phyloP scores from a whole-genome alignment of 2,329 filamentous ascomycete genomes.

The Zasmidium cellare region DNA sequence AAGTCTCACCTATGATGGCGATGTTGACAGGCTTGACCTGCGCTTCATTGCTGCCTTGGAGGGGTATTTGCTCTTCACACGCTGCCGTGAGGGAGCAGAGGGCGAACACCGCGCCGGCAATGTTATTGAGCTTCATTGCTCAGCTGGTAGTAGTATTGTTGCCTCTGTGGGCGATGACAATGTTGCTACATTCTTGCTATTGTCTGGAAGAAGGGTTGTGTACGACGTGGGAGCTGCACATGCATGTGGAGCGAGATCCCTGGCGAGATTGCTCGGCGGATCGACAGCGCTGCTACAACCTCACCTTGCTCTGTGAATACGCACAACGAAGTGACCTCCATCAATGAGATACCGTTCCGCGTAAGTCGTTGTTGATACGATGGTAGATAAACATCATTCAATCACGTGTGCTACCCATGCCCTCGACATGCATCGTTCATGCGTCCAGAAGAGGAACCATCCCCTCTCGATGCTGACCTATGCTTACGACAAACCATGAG shows the following conservation, averaged over 20 bases:
- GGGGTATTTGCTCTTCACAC: constrained; percentile 11
- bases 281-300: background rate
- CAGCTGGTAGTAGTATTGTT: background rate
- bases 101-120: background rate
- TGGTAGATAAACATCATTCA: too few relatives aligned
- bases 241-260: background rate
- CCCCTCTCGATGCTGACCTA: background rate
- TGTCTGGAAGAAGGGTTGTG: background rate
- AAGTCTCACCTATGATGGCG: constrained; percentile 21
- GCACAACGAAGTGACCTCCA: too few relatives aligned
- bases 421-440: too few relatives aligned
- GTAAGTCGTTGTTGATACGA: too few relatives aligned
- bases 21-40: constrained; percentile 14
- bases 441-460: too few relatives aligned
- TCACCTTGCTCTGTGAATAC: background rate
- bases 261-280: background rate
- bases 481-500: background rate
- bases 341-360: too few relatives aligned
- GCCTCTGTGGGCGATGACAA: constrained; percentile 5
- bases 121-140: constrained; percentile 7
- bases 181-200: constrained; percentile 10
- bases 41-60: constrained; percentile 9
- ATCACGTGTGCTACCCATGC: too few relatives aligned
- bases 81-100: constrained; percentile 3
- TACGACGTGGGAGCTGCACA: background rate